Base-by-base conservation (phyloP, 1,284 basidiomycete species). In the Cerrena zonata region DNA sequence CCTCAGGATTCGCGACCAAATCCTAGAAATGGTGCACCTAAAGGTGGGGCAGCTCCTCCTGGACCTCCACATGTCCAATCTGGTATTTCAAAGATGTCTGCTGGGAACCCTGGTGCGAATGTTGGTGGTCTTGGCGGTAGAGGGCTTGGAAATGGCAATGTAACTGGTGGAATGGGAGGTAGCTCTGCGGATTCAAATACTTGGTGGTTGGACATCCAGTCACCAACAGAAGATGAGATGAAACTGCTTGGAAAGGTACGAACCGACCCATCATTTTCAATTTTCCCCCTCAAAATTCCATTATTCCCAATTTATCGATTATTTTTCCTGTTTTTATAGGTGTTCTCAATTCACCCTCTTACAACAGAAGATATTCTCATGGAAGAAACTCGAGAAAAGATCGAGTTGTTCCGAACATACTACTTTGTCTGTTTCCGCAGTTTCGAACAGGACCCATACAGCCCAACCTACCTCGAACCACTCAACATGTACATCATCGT, bases 401-500 rank as follows among this genome's bases (percentile, higher is more conserved):
- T 99, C 61, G 96, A 99, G 68, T 80, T 99, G 18, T 99, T 99
- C 80, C 79, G 94, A 51, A 97, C 96, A 68, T 99, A 99, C 69
- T 99, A 98, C 67, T 84, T 99, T 46, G 96, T 99, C 56, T 99
- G 95, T 81, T 99, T 99, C 79, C 88, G 96, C 55, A 91, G 92
- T 54, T 99, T 99, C 73, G 96, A 99, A 70, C 96, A 99, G 74
- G 95, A 99, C 69, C 91, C 86, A 13, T 98, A 98, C 73, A 94
- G 90, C 61, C 94, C 95, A 7, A 99, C 94, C 0, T 91, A 99
- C 67, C 83, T 99, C 47, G 95, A 99, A 68, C 96, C 96, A 25
- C 76, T 99, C 54, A 99, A 99, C 74, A 98, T 98, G 94, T 99
- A 99, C 72, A 96, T 99, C 64, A 91, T 99, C 62, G 96, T 99